Evolutionary conservation across 108 stramenopile genomes (phyloP), one percentile per base, ranked within the genome.

Genomic region (Nitzschia sp.): DNA sequence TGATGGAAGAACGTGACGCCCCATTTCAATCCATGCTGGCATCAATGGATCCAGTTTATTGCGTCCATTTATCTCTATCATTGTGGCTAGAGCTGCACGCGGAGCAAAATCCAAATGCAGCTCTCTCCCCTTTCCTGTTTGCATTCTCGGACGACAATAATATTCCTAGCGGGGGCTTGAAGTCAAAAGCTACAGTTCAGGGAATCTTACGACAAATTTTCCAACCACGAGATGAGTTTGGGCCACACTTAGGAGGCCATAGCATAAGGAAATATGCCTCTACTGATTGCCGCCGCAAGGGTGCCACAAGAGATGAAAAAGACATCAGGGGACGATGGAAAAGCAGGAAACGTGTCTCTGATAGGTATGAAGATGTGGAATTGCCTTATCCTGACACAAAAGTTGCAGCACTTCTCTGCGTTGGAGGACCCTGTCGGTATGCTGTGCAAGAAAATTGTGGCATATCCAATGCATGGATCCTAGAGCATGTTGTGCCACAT

Each of bases 1-100:
- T 72, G 4, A 9, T 8, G 18, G 71, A 72, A 18, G 71, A 72
- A 49, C 13, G 61, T 29, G 71, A 72, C 64, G 71, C 71, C n/a
- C 71, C 61, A 35, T 62, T 45, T 36, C 71, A 72, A 26, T 24
- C 36, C 34, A 15, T 72, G 8, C 6, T 72, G 28, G 46, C 17
- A 19, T 42, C 71, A 49, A 48, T 49, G 5, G 46, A 72, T 54
- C 46, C 68, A 19, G 38, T 59, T 17, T 70, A 19, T 36, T 59
- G 58, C 38, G 60, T 47, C 8, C 58, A n/a, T n/a, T n/a, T n/a
- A n/a, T n/a, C n/a, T n/a, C n/a, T n/a, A n/a, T n/a, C n/a, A n/a
- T n/a, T n/a, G n/a, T n/a, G n/a, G n/a, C n/a, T n/a, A n/a, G n/a
- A n/a, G n/a, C n/a, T n/a, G n/a, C n/a, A n/a, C n/a, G n/a, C n/a